A percentile compares a stretch with the other conserved stretches of the same genome.
Evolutionary conservation across 164 flowering plant species (phyloP).

Genomic region (Santalum album): DNA sequence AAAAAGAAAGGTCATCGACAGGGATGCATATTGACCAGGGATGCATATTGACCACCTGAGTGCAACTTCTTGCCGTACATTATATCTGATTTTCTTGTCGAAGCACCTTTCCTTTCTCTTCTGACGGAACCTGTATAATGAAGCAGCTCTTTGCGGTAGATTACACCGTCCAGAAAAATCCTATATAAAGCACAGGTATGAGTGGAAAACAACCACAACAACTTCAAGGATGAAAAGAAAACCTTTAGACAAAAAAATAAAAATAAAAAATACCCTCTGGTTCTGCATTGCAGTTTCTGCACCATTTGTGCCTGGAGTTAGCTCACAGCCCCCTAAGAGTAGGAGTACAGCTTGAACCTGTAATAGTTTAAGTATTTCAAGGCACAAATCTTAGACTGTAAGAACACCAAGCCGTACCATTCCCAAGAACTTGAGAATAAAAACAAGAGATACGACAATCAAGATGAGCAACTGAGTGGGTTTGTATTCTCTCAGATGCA

Average conservation of each 20-base stretch:
- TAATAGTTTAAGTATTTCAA: constrained; percentile 4
- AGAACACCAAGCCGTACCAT: no score
- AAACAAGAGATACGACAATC: no score
- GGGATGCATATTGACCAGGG: neutral
- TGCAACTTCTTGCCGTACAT: constrained; percentile 76
- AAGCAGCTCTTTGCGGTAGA: constrained; percentile 60
- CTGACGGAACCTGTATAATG: constrained; percentile 54
- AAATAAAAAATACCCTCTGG: constrained; percentile 31
- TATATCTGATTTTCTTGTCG: constrained; percentile 66
- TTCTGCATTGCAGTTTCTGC: constrained; percentile 18
- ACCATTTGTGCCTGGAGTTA: constrained; percentile 22
- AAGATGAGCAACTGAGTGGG: no score
- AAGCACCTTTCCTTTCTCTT: constrained; percentile 65
- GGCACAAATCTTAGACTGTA: neutral
- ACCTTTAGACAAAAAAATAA: neutral
- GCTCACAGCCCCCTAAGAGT: constrained; percentile 60
- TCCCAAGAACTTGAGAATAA: no score
- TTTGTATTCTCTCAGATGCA: no score
- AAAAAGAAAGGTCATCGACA: neutral
- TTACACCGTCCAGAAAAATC: constrained; percentile 27
- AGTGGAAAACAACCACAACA: neutral
- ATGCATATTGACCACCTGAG: constrained; percentile 31
- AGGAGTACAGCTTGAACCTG: constrained; percentile 70
- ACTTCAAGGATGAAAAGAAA: neutral
- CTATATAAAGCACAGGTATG: neutral